phyloP scores from a whole-genome alignment of 768 basidiomycete species.

The Podaxis sp. region DNA sequence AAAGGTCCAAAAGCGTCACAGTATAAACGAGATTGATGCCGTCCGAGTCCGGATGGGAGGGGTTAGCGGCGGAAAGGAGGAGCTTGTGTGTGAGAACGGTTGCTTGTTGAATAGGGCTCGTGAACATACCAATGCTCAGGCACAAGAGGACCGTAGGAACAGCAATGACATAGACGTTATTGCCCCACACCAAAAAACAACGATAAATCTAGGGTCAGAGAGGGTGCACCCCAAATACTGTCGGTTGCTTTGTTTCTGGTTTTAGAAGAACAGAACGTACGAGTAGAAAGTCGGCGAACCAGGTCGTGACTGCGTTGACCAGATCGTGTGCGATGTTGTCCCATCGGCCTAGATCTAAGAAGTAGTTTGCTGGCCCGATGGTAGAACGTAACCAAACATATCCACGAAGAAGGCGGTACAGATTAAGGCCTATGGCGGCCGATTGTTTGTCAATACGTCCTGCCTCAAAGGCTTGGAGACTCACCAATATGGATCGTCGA shows the following conservation, averaged over 20 bases:
- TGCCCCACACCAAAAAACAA: conserved; percentile 12
- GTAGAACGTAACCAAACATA: conserved; percentile 14
- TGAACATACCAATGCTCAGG: conserved; percentile 10
- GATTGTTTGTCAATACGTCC: background rate
- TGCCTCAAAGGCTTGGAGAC: background rate
- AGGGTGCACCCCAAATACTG: background rate
- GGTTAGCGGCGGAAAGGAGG: no score
- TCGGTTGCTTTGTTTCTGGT: background rate
- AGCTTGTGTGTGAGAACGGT: background rate
- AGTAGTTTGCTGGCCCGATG: conserved; percentile 11
- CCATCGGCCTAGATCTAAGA: conserved; percentile 17
- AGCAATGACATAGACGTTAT: conserved; percentile 5
- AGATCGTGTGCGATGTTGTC: conserved; percentile 17
- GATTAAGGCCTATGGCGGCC: conserved; percentile 14
- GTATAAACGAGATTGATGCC: background rate
- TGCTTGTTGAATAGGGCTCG: background rate
- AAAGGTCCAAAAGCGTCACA: background rate
- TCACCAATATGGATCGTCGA: conserved; percentile 16
- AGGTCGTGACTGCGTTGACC: conserved; percentile 15
- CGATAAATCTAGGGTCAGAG: conserved; percentile 10
- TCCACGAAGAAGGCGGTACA: conserved; percentile 17
- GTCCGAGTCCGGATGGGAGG: no score
- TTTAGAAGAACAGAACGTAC: background rate
- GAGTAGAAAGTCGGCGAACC: conserved; percentile 17
- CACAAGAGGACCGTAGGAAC: conserved; percentile 10